These are phyloP conservation scores for Kuraishia capsulata DNA, from an alignment of 805 yeast genomes.

Conservation along the genomic window DNA sequence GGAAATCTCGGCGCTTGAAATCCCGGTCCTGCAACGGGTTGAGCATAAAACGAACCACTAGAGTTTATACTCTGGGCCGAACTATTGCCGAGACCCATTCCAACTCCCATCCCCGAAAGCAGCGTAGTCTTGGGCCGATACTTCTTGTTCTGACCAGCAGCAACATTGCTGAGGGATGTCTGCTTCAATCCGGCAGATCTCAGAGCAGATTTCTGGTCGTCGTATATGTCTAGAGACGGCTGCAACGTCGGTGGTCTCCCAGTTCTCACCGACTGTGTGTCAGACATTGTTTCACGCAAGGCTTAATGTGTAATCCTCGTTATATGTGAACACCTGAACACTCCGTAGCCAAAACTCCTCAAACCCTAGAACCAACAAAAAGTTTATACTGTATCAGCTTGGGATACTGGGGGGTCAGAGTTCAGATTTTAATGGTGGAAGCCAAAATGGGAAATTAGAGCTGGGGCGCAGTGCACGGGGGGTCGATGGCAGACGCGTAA, in stretches of 20 bases:
- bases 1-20: background rate
- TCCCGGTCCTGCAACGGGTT: background rate
- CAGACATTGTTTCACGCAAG: background rate
- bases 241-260: background rate
- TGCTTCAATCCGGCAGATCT: slow-evolving; percentile 21
- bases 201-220: slow-evolving; percentile 17
- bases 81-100: slow-evolving; percentile 1
- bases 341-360: no score
- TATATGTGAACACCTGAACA: no score
- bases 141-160: slow-evolving; percentile 17
- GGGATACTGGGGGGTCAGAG: no score
- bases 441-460: no score
- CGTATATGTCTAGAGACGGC: slow-evolving; percentile 13
- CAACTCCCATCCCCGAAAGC: slow-evolving; percentile 2
- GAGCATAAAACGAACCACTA: background rate
- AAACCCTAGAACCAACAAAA: no score
- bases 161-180: slow-evolving; percentile 11
- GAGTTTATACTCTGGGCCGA: background rate
- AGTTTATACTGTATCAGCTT: no score
- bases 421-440: no score
- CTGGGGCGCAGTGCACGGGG: background rate
- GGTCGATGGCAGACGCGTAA: background rate
- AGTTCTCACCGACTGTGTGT: background rate
- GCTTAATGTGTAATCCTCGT: no score
- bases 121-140: slow-evolving; percentile 16